These are phyloP conservation scores for Elongisporangium prolatum DNA, from an alignment of 352 stramenopile genomes.

Conservation along the genomic window DNA sequence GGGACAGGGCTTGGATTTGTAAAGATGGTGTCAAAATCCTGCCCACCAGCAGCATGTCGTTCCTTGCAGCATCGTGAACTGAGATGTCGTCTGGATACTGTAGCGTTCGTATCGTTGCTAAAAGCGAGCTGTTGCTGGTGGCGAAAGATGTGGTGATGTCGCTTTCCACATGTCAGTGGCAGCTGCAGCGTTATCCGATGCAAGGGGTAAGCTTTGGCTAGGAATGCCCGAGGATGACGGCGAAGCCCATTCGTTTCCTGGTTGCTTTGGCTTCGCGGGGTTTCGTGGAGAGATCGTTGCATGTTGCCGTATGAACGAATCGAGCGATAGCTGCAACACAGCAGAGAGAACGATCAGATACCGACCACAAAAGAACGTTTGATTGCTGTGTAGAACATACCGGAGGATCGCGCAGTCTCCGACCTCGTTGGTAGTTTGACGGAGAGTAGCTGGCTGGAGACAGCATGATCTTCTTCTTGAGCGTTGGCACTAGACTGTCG, in stretches of 20 bases:
- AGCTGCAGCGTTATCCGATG: neutral
- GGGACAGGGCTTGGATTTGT: no score
- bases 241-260: neutral
- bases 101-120: neutral
- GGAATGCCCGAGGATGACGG: neutral
- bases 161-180: neutral
- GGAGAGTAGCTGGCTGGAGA: slow-evolving; percentile 32
- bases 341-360: neutral
- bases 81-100: no score
- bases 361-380: neutral
- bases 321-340: neutral
- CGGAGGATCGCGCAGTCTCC: slow-evolving; percentile 25
- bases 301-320: neutral
- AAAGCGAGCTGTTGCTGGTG: neutral
- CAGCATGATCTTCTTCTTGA: slow-evolving; percentile 41
- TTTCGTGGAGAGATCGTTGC: neutral
- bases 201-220: neutral
- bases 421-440: slow-evolving; percentile 19
- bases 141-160: neutral
- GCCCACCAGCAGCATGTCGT: no score
- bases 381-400: slow-evolving; percentile 13
- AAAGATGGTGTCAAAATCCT: no score
- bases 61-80: no score
- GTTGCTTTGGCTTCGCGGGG: neutral
- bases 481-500: slow-evolving; percentile 3